These are phyloP conservation scores for Oenanthe javanica DNA, from an alignment of 140 eudicot genomes.

Conservation along the genomic window DNA sequence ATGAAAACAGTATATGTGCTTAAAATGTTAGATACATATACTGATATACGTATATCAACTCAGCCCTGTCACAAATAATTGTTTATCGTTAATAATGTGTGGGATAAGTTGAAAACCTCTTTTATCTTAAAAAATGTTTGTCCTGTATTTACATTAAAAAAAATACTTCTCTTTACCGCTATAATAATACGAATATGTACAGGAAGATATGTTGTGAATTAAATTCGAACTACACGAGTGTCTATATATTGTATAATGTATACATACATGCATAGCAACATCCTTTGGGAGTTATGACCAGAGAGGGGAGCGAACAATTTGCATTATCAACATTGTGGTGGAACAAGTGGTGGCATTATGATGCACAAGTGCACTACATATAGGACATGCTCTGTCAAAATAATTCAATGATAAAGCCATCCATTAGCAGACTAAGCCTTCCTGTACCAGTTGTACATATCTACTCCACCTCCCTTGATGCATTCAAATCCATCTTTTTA, in stretches of 20 bases:
- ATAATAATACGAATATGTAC: too few species aligned
- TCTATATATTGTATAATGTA: background rate
- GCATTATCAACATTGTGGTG: slow-evolving; percentile 3
- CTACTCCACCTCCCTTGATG: background rate
- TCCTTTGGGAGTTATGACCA: background rate
- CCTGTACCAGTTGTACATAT: background rate
- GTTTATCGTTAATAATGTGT: too few species aligned
- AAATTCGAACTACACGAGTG: too few species aligned
- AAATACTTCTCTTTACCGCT: too few species aligned
- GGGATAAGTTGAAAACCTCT: too few species aligned
- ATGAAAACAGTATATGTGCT: background rate
- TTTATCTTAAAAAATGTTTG: too few species aligned
- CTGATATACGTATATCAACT: too few species aligned
- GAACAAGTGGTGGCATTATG: background rate
- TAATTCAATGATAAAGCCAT: background rate
- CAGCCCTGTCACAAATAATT: too few species aligned
- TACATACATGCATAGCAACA: background rate
- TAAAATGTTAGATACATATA: too few species aligned
- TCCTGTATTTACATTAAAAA: too few species aligned
- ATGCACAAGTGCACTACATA: background rate
- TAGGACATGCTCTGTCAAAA: background rate
- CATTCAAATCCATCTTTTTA: background rate
- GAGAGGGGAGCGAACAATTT: background rate
- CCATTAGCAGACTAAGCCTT: background rate
- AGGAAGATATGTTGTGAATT: too few species aligned